These are phyloP conservation scores for Aurantiochytrium sp. DNA, from an alignment of 108 stramenopile genomes.

Conservation along the genomic window DNA sequence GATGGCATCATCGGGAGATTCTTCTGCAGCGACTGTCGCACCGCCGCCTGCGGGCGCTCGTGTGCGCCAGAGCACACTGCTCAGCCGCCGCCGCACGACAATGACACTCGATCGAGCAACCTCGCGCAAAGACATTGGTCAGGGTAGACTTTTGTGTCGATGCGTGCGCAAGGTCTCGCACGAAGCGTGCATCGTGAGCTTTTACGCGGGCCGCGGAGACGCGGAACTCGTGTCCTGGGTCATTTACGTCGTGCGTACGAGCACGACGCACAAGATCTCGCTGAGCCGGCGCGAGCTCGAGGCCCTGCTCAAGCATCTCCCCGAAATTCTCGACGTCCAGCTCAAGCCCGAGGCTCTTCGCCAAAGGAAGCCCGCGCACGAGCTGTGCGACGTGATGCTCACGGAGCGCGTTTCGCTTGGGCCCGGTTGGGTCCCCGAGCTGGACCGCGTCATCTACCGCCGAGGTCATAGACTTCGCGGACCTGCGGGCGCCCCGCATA, in stretches of 20 bases:
- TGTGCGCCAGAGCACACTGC: not conserved
- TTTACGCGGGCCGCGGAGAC: not conserved
- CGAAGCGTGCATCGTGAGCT: not conserved
- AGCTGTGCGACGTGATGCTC: not conserved
- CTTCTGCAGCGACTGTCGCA: too few relatives aligned
- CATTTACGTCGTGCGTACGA: not conserved
- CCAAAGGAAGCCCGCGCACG: not conserved
- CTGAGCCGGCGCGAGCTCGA: not conserved
- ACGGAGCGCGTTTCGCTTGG: not conserved
- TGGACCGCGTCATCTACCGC: not conserved
- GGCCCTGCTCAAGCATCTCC: not conserved
- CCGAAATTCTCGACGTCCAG: not conserved
- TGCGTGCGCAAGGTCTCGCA: not conserved
- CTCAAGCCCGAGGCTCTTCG: not conserved
- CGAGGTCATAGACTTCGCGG: not conserved
- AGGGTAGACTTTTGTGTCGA: not conserved
- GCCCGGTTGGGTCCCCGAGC: not conserved
- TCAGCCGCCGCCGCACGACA: not conserved
- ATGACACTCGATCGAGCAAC: not conserved
- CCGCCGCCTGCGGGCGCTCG: not conserved
- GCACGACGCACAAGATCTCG: not conserved
- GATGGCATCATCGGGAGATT: too few relatives aligned
- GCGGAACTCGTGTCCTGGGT: not conserved
- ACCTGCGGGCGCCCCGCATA: not conserved
- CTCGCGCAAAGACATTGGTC: not conserved